Conservation (phyloP, 1,284 basidiomycete species). For the Austroboletus niveus region DNA sequence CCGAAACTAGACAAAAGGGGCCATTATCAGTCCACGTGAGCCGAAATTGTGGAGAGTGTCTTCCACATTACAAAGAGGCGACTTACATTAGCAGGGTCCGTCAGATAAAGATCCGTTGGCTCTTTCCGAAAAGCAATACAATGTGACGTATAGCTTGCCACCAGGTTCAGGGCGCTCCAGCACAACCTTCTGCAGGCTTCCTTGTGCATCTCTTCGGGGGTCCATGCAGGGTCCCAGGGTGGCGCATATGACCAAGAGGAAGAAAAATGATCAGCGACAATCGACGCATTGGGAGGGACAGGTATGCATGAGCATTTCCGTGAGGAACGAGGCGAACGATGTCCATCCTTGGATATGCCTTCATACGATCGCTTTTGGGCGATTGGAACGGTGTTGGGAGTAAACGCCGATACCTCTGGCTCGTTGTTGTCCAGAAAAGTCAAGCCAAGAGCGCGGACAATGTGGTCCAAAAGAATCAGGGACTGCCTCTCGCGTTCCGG, state of each 20-base stretch:
- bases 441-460: conserved; percentile 55
- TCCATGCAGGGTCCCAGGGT: conserved; percentile 62
- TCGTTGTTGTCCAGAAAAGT: conserved; percentile 56
- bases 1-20: conserved; percentile 40
- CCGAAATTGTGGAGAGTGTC: conserved; percentile 28
- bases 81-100: conserved; percentile 62
- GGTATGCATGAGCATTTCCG: conserved; percentile 51
- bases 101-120: conserved; percentile 53
- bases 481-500: conserved; percentile 51
- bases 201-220: conserved; percentile 48
- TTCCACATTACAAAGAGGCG: not conserved
- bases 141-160: conserved; percentile 62
- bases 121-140: conserved; percentile 62
- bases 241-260: conserved; percentile 50
- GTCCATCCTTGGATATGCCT: conserved; percentile 24
- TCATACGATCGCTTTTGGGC: conserved; percentile 36
- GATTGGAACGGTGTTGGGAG: conserved; percentile 46
- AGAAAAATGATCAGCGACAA: conserved; percentile 38
- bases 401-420: conserved; percentile 51
- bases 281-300: conserved; percentile 38
- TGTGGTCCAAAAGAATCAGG: conserved; percentile 57
- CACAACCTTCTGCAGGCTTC: conserved; percentile 72
- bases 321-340: conserved; percentile 19
- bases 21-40: conserved; percentile 10
- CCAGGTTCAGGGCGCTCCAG: conserved; percentile 68